Percentiles rank a stretch among this genome's conserved stretches.
phyloP scores from a whole-genome alignment of 1,139 yeast species.

The Zhuliangozyma blackwelliae region DNA sequence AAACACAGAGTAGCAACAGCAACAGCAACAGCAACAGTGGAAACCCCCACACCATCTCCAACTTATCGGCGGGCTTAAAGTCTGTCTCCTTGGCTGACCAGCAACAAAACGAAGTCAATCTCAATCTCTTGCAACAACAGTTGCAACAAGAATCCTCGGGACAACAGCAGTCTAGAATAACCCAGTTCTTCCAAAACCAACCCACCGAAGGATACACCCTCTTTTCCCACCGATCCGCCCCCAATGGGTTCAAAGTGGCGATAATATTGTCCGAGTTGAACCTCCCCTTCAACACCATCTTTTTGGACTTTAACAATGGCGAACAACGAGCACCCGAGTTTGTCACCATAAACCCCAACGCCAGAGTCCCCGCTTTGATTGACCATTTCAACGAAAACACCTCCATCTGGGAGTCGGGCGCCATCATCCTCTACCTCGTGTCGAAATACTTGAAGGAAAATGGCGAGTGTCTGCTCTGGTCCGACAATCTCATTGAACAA shows the following conservation, averaged over 20 bases:
- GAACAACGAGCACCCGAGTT: slow-evolving; percentile 94
- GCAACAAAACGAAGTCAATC: slow-evolving; percentile 39
- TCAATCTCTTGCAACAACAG: slow-evolving; percentile 39
- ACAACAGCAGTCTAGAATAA: slow-evolving; percentile 53
- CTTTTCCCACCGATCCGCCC: slow-evolving; percentile 89
- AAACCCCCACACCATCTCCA: slow-evolving; percentile 29
- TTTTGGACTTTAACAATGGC: slow-evolving; percentile 81
- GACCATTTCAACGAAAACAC: slow-evolving; percentile 80
- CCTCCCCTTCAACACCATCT: slow-evolving; percentile 74
- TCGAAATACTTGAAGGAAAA: slow-evolving; percentile 63
- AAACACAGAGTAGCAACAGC: slow-evolving; percentile 4
- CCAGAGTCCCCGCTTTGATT: slow-evolving; percentile 89
- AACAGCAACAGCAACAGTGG: slow-evolving; percentile 8
- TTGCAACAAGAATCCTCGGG: slow-evolving; percentile 35
- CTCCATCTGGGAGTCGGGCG: slow-evolving; percentile 92
- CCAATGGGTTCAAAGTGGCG: slow-evolving; percentile 95
- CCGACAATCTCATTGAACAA: slow-evolving; percentile 75
- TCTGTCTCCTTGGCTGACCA: slow-evolving; percentile 39
- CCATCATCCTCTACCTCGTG: slow-evolving; percentile 75
- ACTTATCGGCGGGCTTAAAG: slow-evolving; percentile 49
- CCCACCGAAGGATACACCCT: slow-evolving; percentile 84
- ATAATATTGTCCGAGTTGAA: slow-evolving; percentile 82
- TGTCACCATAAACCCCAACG: slow-evolving; percentile 88
- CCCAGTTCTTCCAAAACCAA: slow-evolving; percentile 70
- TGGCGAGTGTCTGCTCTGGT: slow-evolving; percentile 77